Evolutionary conservation across 495 filamentous ascomycete genomes (phyloP).

Genomic region (Neurospora hispaniola): DNA sequence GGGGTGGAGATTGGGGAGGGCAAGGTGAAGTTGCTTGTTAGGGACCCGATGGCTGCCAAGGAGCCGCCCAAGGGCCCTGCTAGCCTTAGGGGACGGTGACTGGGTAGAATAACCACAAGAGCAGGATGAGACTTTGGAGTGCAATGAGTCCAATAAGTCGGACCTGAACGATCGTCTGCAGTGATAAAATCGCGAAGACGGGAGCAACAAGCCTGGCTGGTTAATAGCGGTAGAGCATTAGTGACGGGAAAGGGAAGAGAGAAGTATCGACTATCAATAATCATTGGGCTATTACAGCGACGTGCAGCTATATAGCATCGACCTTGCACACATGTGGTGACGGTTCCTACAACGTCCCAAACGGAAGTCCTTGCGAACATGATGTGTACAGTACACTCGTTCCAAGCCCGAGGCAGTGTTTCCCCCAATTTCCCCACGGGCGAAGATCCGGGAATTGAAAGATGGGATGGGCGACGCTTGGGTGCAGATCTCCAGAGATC

Average conservation of each 20-base stretch:
- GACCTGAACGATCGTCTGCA: background rate
- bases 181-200: background rate
- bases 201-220: background rate
- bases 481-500: background rate
- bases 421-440: background rate
- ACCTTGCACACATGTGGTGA: background rate
- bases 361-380: background rate
- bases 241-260: background rate
- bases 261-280: background rate
- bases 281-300: background rate
- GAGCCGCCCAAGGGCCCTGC: slow-evolving; percentile 38
- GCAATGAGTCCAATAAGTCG: background rate
- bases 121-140: background rate
- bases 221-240: background rate
- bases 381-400: background rate
- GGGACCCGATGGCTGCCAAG: slow-evolving; percentile 28
- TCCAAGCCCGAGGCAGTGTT: background rate
- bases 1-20: slow-evolving; percentile 49
- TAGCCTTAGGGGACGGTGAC: slow-evolving; percentile 33
- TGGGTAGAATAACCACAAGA: slow-evolving; percentile 2
- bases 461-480: background rate
- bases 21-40: slow-evolving; percentile 48
- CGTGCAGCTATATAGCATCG: background rate
- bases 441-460: background rate
- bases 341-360: background rate